Percentiles rank a stretch among this genome's conserved stretches.
Conservation (phyloP, 495 filamentous ascomycete genomes). For the Aspergillus bertholletiae region DNA sequence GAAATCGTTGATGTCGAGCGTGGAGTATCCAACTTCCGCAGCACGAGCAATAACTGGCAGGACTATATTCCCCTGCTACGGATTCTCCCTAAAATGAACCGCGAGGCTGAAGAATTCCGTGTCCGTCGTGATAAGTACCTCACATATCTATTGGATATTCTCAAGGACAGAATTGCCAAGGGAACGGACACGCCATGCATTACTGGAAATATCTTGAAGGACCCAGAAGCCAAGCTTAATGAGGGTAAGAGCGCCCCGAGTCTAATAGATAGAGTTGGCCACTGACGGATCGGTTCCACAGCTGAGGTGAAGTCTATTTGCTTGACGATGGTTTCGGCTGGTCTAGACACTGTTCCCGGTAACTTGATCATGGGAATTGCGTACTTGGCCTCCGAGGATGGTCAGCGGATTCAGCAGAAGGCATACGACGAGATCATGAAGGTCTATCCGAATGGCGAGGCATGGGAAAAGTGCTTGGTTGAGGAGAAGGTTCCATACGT, state of each 20-base stretch:
- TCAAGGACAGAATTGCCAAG: constrained; percentile 56
- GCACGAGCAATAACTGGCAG: constrained; percentile 67
- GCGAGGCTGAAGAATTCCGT: constrained; percentile 51
- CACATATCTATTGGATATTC: constrained; percentile 53
- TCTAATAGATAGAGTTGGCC: background rate
- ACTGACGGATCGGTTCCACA: constrained; percentile 21
- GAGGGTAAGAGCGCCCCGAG: constrained; percentile 41
- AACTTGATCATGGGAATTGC: constrained; percentile 70
- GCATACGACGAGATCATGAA: constrained; percentile 62
- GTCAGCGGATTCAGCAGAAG: constrained; percentile 59
- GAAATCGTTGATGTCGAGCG: constrained; percentile 64
- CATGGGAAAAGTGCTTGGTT: constrained; percentile 60
- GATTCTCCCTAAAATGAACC: constrained; percentile 51
- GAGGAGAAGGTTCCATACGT: constrained; percentile 72
- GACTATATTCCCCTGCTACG: constrained; percentile 65
- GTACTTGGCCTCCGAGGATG: constrained; percentile 60
- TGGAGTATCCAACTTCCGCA: constrained; percentile 60
- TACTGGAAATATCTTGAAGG: constrained; percentile 64
- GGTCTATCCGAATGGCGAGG: constrained; percentile 61
- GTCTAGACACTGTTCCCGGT: constrained; percentile 65
- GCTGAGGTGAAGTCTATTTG: constrained; percentile 71
- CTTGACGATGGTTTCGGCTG: constrained; percentile 71
- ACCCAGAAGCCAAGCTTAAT: constrained; percentile 58
- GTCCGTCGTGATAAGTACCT: constrained; percentile 54
- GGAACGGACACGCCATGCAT: constrained; percentile 69